phyloP scores from a whole-genome alignment of 805 yeast species.

The Metschnikowia amazonensis region DNA sequence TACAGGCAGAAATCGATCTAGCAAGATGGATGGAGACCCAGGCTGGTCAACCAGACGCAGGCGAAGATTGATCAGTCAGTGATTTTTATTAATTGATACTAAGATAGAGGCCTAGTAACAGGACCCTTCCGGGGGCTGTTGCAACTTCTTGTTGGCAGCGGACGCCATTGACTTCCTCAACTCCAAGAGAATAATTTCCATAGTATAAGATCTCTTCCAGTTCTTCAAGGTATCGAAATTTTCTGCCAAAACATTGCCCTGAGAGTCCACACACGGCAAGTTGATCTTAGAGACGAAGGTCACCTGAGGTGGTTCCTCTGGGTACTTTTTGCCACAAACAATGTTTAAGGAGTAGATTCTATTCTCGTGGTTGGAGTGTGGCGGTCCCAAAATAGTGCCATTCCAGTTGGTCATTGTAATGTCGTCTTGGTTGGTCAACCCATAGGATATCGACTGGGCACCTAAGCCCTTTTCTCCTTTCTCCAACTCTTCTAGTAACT shows the following conservation, averaged over 20 bases:
- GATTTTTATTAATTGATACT: background rate
- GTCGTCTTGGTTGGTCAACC: conserved; percentile 85
- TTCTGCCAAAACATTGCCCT: conserved; percentile 46
- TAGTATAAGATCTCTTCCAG: conserved; percentile 89
- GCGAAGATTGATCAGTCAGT: background rate
- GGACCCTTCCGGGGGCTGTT: conserved; percentile 90
- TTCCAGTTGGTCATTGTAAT: conserved; percentile 95
- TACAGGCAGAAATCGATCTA: conserved; percentile 38
- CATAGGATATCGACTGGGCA: conserved; percentile 95
- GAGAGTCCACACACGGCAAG: conserved; percentile 80
- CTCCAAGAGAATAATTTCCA: conserved; percentile 90
- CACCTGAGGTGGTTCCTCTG: conserved; percentile 84
- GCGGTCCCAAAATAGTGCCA: conserved; percentile 97
- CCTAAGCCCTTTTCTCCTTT: conserved; percentile 98
- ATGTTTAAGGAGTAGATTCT: conserved; percentile 83
- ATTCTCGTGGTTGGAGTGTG: conserved; percentile 84
- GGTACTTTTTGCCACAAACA: conserved; percentile 80
- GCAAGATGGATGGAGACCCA: conserved; percentile 28
- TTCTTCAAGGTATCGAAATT: conserved; percentile 64
- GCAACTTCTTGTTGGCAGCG: conserved; percentile 73
- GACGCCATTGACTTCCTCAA: conserved; percentile 82
- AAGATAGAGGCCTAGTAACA: conserved; percentile 38
- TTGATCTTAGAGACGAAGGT: conserved; percentile 80
- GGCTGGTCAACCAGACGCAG: conserved; percentile 1
- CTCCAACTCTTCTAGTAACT: conserved; percentile 91